These are phyloP conservation scores for Trichophaea hybrida DNA, from an alignment of 2,329 filamentous ascomycete genomes.

Conservation along the genomic window DNA sequence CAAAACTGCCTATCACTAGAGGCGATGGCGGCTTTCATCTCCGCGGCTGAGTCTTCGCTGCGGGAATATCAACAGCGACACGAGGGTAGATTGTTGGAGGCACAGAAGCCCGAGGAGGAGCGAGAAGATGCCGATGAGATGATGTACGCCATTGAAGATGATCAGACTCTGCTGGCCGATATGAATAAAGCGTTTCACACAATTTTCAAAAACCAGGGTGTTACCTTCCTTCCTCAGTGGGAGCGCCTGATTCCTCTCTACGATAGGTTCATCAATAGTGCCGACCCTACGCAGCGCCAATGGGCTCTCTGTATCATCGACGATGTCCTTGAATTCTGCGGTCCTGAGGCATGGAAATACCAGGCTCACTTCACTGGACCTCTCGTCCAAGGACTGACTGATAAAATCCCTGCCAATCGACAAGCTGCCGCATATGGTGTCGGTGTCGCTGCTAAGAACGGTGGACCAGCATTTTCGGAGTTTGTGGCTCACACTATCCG, in stretches of 20 bases:
- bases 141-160: conserved; percentile 85
- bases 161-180: conserved; percentile 88
- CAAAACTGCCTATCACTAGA: conserved; percentile 62
- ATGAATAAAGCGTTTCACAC: conserved; percentile 99
- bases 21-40: conserved; percentile 79
- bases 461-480: conserved; percentile 71
- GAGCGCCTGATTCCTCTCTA: conserved; percentile 75
- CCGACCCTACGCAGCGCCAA: conserved; percentile 80
- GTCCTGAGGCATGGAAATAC: conserved; percentile 74
- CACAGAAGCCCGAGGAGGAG: conserved; percentile 68
- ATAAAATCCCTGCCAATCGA: conserved; percentile 75
- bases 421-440: conserved; percentile 95
- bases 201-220: conserved; percentile 92
- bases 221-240: conserved; percentile 74
- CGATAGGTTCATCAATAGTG: conserved; percentile 64
- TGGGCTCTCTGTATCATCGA: conserved; percentile 99
- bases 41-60: conserved; percentile 68
- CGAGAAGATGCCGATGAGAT: conserved; percentile 81
- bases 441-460: conserved; percentile 85
- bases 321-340: conserved; percentile 94
- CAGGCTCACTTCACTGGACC: conserved; percentile 75
- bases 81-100: conserved; percentile 66
- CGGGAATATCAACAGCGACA: conserved; percentile 89
- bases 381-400: conserved; percentile 70
- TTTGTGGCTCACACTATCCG: conserved; percentile 65